A percentile compares a stretch with the other conserved stretches of the same genome.
Conservation (phyloP, 2,329 filamentous ascomycete genomes). For the Endoconidiophora laricicola region DNA sequence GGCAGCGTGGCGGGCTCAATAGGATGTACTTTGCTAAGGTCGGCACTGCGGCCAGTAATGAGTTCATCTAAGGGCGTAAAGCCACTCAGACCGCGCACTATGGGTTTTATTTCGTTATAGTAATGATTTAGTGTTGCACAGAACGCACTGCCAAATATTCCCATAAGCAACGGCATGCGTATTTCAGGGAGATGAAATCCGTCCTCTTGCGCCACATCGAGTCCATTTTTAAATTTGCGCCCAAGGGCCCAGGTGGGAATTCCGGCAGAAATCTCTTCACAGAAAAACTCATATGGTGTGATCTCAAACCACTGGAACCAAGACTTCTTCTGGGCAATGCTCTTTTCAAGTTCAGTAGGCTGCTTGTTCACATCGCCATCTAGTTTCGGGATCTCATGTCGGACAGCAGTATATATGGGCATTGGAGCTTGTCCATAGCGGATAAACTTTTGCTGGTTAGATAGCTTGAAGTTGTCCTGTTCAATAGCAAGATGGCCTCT, state of each 20-base stretch:
- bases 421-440: slow-evolving; percentile 67
- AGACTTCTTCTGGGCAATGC: slow-evolving; percentile 41
- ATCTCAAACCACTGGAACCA: slow-evolving; percentile 99
- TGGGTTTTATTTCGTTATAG: slow-evolving; percentile 79
- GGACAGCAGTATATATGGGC: slow-evolving; percentile 88
- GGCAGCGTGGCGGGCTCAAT: slow-evolving; percentile 84
- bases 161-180: slow-evolving; percentile 68
- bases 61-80: slow-evolving; percentile 65
- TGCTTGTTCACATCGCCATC: slow-evolving; percentile 16
- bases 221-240: slow-evolving; percentile 59
- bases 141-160: slow-evolving; percentile 93
- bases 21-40: slow-evolving; percentile 81
- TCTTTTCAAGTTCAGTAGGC: slow-evolving; percentile 31
- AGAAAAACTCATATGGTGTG: slow-evolving; percentile 88
- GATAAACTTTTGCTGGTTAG: slow-evolving; percentile 63
- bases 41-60: slow-evolving; percentile 66
- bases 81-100: slow-evolving; percentile 58
- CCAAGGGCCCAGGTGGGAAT: slow-evolving; percentile 93
- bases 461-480: slow-evolving; percentile 72
- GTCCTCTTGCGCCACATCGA: slow-evolving; percentile 43
- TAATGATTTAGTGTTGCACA: slow-evolving; percentile 93
- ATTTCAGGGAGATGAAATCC: slow-evolving; percentile 66
- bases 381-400: slow-evolving; percentile 70
- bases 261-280: slow-evolving; percentile 76
- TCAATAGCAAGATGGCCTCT: slow-evolving; percentile 49